Percentiles rank a stretch among this genome's conserved stretches.
phyloP scores from a whole-genome alignment of 768 basidiomycete genomes.

The Lactifluus pinguis region DNA sequence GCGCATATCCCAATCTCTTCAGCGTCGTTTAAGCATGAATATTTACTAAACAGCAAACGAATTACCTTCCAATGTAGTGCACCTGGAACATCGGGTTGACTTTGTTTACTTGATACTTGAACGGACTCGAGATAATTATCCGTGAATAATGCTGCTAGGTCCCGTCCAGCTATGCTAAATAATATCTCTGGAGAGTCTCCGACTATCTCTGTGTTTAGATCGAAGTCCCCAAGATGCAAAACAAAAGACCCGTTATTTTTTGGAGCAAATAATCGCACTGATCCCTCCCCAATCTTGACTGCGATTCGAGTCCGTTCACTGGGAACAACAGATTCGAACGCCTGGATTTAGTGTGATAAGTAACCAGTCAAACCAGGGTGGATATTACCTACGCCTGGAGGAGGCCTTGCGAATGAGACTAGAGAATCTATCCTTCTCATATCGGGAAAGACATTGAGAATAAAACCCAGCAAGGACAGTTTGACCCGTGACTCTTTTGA shows the following conservation, averaged over 20 bases:
- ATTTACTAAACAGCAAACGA: not conserved
- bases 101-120: conserved; percentile 21
- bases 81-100: not conserved
- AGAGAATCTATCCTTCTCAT: conserved; percentile 56
- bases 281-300: conserved; percentile 58
- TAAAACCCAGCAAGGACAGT: conserved; percentile 54
- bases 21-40: not conserved
- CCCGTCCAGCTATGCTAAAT: conserved; percentile 40
- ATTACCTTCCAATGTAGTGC: conserved; percentile 56
- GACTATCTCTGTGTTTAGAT: conserved; percentile 65
- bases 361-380: not conserved
- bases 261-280: conserved; percentile 50
- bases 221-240: conserved; percentile 51
- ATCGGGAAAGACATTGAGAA: conserved; percentile 53
- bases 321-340: conserved; percentile 89
- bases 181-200: conserved; percentile 52
- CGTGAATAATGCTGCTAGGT: conserved; percentile 43
- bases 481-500: conserved; percentile 76
- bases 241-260: conserved; percentile 58
- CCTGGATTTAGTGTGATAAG: conserved; percentile 33
- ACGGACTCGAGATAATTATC: conserved; percentile 38
- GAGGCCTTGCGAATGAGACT: conserved; percentile 59
- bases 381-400: conserved; percentile 64
- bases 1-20: conserved; percentile 59
- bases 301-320: conserved; percentile 71